phyloP scores from a whole-genome alignment of 129 eudicot genomes.

The Pulicaria dysenterica region DNA sequence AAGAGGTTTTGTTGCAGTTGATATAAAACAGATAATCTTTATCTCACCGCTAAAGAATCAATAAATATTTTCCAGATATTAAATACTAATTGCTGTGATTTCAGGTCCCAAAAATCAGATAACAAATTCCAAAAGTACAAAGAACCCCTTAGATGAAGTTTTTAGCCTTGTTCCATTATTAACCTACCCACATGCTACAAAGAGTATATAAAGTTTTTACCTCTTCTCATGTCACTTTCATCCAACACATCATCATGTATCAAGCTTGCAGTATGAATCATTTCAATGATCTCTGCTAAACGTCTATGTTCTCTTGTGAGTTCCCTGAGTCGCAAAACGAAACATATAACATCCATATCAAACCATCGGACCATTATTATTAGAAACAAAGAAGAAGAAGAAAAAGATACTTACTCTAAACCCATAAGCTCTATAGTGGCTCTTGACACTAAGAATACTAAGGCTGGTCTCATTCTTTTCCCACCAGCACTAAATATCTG shows the following conservation, averaged over 20 bases:
- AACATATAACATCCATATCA: neutral
- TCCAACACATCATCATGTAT: conserved; percentile 94
- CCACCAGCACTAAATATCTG: conserved; percentile 99
- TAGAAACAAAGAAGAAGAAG: neutral
- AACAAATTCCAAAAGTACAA: neutral
- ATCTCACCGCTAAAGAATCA: neutral
- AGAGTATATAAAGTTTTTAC: conserved; percentile 36
- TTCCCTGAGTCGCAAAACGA: conserved; percentile 54
- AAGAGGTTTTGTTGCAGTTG: neutral
- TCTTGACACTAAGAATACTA: conserved; percentile 89
- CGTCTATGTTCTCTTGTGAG: conserved; percentile 88
- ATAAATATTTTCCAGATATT: neutral
- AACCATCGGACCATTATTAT: neutral
- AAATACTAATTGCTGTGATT: neutral
- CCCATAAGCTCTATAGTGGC: conserved; percentile 81
- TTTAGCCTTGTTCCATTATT: neutral
- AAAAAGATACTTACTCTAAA: conserved; percentile 56
- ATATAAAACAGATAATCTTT: neutral
- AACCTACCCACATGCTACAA: neutral
- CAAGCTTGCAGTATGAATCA: conserved; percentile 96
- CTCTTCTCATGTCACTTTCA: conserved; percentile 97
- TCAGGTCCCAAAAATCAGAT: neutral
- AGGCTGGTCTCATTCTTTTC: conserved; percentile 95
- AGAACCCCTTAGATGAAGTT: neutral
- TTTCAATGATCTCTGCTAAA: conserved; percentile 93